Base-by-base conservation (phyloP, 2,329 filamentous ascomycete genomes). In the Sodiomyces alkalinus region DNA sequence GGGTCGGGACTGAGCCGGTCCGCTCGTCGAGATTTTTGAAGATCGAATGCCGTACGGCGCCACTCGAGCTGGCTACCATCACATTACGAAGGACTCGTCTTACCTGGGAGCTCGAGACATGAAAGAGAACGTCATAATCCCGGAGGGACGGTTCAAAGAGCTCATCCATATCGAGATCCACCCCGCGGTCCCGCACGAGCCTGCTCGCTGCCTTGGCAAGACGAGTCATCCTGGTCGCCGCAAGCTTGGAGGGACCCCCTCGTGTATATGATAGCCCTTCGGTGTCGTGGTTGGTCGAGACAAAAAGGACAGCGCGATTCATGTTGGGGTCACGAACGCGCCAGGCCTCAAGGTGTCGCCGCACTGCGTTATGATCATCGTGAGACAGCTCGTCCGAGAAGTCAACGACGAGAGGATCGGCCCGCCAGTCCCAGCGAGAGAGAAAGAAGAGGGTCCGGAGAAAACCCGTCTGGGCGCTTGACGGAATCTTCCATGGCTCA, bases 401-500 rank as follows among this genome's bases (percentile, higher is more conserved):
- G 48, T 94, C 83, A 16, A 94, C 64, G 19, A 93, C 63, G 18
- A 96, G 61, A 2, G 90, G 80, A 29, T 85, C 76, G 6, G 74
- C 63, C 17, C 80, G 72, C 90, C 90, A 98, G 48, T 96, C 83
- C 85, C 90, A 98, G 22, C 74, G 67, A 2, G 85, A 73, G 10
- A 98, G 61, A 49, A 87, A 79, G 18, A 76, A 59, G 2, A 98
- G 59, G 1, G 81, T 80, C 14, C 86, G 74, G 17, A 92, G 54
- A 46, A 98, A 87, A 4, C 81, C 90, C 0, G 78, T 77, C 41
- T 74, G 74, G 7, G 77, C 63, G 40, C 77, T 87, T 0, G 79
- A 78, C 0, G 92, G 87, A 0, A 68, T 58, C 20, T 68, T 57
- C 78, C 82, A 94, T 0, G 90, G 85, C 39, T 80, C 74, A 0